Base-by-base conservation (phyloP, 805 yeast genomes). In the Ogataea pini region DNA sequence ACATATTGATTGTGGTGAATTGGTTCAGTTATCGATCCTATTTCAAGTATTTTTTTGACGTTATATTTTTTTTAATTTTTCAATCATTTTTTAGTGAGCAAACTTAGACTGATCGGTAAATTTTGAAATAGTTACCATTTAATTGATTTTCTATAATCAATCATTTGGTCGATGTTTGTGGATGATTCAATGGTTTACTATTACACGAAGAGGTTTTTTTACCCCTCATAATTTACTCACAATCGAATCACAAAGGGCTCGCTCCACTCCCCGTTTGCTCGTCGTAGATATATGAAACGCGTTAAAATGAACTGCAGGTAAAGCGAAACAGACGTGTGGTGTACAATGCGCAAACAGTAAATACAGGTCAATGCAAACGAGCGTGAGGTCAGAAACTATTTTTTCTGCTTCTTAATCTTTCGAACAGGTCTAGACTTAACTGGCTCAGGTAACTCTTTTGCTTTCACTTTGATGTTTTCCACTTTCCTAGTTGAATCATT, bases 281-380 rank as follows among this genome's bases (percentile, higher is more conserved):
- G n/a, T n/a, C n/a, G n/a, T n/a, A n/a, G n/a, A n/a, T n/a, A n/a
- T n/a, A 19, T 7, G 24, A 36, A 36, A 36, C 40, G 40, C 40
- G 40, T 36, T 22, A 22, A 22, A 22, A 5, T 22, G 25, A n/a
- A n/a, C n/a, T n/a, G n/a, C n/a, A n/a, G 25, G 14, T 34, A 18
- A 34, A 34, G 38, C 38, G 38, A 34, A 34, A 25, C 13, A n/a
- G 32, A 38, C 6, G 20, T 22, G 29, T 39, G 38, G 25, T 34
- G 38, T 12, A 16, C 20, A 4, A 14, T 14, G 27, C 7, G 36
- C 20, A 34, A 34, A 17, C 14, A 34, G 38, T 34, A 34, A 34
- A 34, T 34, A 34, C 38, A 34, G 25, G 38, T 8, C 29, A 22
- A 36, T 36, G 40, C 40, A 36, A 22, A 36, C 27, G 40, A 31